These are phyloP conservation scores for Aspergillus sclerotioniger DNA, from an alignment of 495 filamentous ascomycete genomes.

Conservation along the genomic window DNA sequence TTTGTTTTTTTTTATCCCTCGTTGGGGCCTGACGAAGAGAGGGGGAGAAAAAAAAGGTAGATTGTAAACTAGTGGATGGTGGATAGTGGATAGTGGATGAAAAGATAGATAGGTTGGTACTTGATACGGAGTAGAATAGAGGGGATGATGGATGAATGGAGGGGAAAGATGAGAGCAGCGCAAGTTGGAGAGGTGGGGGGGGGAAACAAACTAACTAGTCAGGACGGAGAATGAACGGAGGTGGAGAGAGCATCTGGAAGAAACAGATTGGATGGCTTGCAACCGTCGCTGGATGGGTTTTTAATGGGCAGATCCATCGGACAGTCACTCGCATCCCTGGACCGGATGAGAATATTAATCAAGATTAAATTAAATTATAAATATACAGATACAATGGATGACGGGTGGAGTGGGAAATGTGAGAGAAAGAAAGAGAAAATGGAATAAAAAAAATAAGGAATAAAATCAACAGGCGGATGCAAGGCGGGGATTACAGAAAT, in stretches of 20 bases:
- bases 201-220: too few species aligned
- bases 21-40: background rate
- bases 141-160: constrained; percentile 5
- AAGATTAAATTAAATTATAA: background rate
- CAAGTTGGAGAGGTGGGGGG: too few species aligned
- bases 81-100: background rate
- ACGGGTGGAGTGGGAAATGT: background rate
- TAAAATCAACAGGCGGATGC: constrained; percentile 12
- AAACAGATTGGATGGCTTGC: background rate
- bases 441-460: constrained; percentile 10
- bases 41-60: background rate
- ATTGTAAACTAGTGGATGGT: constrained; percentile 2
- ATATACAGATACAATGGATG: too few species aligned
- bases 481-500: constrained; percentile 1
- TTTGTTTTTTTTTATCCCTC: too few species aligned
- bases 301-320: background rate
- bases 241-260: too few species aligned
- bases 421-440: background rate
- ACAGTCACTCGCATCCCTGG: background rate
- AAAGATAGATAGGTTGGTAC: constrained; percentile 6
- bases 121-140: background rate
- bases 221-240: constrained; percentile 2
- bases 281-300: background rate
- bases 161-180: background rate
- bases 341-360: background rate